Percentiles rank a stretch among this genome's conserved stretches.
Conservation (phyloP, 2,329 filamentous ascomycete genomes). For the Cladophialophora yegresii region DNA sequence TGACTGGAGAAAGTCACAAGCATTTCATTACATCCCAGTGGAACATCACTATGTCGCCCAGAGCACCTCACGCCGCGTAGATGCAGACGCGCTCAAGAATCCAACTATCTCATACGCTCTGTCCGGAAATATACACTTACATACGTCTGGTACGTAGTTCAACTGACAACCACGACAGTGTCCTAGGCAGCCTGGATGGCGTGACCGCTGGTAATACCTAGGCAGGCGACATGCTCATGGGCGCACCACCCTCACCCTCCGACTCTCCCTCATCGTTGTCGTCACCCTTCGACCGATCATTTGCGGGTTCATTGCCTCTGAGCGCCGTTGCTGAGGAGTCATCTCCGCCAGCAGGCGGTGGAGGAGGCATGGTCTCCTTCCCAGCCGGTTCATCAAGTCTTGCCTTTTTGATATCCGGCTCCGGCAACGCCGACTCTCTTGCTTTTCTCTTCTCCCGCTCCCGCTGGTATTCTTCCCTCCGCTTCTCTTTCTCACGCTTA, state of each 20-base stretch:
- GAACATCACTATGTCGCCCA: background rate
- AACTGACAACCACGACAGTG: background rate
- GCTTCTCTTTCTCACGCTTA: slow-evolving; percentile 59
- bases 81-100: background rate
- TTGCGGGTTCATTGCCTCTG: background rate
- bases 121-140: slow-evolving; percentile 6
- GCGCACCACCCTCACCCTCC: slow-evolving; percentile 35
- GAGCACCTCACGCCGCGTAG: background rate
- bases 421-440: slow-evolving; percentile 35
- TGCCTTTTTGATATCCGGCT: slow-evolving; percentile 23
- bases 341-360: slow-evolving; percentile 19
- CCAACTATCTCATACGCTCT: slow-evolving; percentile 4
- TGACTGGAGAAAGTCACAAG: background rate
- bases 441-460: slow-evolving; percentile 51
- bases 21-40: background rate
- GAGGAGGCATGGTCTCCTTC: slow-evolving; percentile 17
- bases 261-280: slow-evolving; percentile 28
- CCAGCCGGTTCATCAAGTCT: slow-evolving; percentile 10
- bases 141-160: background rate
- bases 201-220: background rate
- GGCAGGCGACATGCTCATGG: slow-evolving; percentile 37
- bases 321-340: background rate
- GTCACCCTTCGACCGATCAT: background rate
- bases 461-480: slow-evolving; percentile 55
- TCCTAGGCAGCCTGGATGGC: background rate